Conservation (phyloP, 352 stramenopile genomes). For the Globisporangium splendens region DNA sequence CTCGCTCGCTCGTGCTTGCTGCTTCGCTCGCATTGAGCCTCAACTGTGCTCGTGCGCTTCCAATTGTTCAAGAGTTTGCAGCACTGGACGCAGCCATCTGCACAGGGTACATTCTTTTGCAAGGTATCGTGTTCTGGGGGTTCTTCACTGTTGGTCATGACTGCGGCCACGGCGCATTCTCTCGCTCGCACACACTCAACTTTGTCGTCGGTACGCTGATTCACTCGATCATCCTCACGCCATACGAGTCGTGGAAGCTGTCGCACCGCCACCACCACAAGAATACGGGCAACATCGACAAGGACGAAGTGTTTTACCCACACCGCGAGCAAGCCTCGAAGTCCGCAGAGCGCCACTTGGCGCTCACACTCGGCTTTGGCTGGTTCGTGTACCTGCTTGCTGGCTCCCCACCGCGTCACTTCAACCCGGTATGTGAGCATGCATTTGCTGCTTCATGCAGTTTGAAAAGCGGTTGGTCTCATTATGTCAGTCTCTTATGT, state of each 20-base stretch:
- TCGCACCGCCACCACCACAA: conserved; percentile 84
- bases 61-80: conserved; percentile 31
- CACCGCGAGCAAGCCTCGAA: conserved; percentile 58
- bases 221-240: conserved; percentile 79
- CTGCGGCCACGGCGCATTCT: conserved; percentile 79
- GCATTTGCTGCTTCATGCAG: background rate
- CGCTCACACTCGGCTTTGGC: conserved; percentile 45
- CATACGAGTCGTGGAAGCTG: conserved; percentile 78
- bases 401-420: conserved; percentile 74
- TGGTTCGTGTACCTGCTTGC: conserved; percentile 75
- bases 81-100: conserved; percentile 46
- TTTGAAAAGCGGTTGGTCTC: background rate
- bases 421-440: conserved; percentile 50
- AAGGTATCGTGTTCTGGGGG: conserved; percentile 79
- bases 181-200: conserved; percentile 74
- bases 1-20: conserved; percentile 49
- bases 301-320: conserved; percentile 82
- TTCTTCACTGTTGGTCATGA: conserved; percentile 85
- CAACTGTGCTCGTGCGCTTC: conserved; percentile 31
- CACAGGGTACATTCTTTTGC: conserved; percentile 57
- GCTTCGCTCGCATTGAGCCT: conserved; percentile 39
- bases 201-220: conserved; percentile 71
- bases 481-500: too few species aligned
- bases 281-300: conserved; percentile 86
- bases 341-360: conserved; percentile 45